These are phyloP conservation scores for Cryphonectria naterciae DNA, from an alignment of 2,329 filamentous ascomycete species.

Conservation along the genomic window DNA sequence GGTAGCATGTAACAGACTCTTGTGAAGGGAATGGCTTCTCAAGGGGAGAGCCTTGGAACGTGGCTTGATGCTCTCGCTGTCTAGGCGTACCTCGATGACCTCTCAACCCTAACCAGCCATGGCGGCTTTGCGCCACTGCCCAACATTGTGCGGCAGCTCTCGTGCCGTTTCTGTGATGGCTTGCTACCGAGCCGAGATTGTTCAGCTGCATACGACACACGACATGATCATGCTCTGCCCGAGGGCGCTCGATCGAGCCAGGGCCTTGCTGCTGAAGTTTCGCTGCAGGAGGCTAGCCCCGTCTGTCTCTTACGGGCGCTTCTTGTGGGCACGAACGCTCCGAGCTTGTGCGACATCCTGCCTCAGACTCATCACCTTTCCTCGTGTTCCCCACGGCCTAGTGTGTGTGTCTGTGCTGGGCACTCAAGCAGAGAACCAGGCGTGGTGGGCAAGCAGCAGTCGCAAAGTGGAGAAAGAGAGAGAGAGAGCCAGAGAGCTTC, in stretches of 20 bases:
- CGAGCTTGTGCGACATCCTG: background rate
- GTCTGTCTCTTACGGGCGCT: background rate
- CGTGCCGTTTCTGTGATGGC: background rate
- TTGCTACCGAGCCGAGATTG: conserved; percentile 6
- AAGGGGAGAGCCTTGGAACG: background rate
- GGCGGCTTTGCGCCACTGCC: background rate
- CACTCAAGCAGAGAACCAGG: background rate
- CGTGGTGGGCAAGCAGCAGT: background rate
- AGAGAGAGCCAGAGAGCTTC: background rate
- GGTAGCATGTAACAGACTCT: background rate
- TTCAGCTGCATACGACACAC: background rate
- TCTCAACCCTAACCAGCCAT: background rate
- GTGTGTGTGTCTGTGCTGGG: background rate
- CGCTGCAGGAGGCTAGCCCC: background rate
- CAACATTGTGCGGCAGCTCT: background rate
- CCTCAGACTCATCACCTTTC: background rate
- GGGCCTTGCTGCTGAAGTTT: background rate
- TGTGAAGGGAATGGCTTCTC: background rate
- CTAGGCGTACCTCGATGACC: background rate
- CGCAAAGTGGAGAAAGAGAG: background rate
- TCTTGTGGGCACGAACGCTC: background rate
- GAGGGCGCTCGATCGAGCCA: background rate
- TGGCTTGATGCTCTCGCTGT: background rate
- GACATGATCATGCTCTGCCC: background rate
- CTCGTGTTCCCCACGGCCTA: background rate